Evolutionary conservation across 805 yeast species (phyloP).

Genomic region (Kuraishia piskuri): DNA sequence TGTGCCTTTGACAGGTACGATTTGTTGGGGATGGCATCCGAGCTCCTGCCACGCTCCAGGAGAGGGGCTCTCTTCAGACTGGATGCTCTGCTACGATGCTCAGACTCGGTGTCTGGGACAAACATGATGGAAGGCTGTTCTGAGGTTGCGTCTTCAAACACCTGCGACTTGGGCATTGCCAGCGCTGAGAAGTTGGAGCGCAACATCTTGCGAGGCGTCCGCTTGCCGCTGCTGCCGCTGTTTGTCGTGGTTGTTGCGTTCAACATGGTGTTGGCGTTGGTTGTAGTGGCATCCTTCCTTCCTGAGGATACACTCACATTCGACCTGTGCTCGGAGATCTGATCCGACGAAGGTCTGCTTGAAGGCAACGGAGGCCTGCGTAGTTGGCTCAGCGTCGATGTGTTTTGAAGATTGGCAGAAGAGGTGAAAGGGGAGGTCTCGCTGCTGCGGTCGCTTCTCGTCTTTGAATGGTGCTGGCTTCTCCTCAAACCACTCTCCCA

Average conservation of each 20-base stretch:
- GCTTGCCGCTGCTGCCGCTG: neutral
- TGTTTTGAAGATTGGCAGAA: neutral
- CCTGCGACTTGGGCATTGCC: conserved; percentile 59
- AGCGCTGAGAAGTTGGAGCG: conserved; percentile 65
- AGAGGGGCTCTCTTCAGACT: neutral
- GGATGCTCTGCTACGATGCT: neutral
- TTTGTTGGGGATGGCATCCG: neutral
- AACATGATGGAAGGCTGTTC: conserved; percentile 57
- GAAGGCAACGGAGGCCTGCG: conserved; percentile 15
- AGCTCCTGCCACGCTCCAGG: neutral
- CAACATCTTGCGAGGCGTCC: conserved; percentile 18
- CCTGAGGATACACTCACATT: neutral
- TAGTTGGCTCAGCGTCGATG: conserved; percentile 8
- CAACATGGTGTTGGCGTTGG: neutral
- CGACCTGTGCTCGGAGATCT: neutral
- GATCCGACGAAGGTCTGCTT: neutral
- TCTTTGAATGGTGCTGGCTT: neutral
- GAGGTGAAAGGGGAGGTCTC: neutral
- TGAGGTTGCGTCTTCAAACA: conserved; percentile 62
- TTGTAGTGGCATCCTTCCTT: neutral
- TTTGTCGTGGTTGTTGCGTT: neutral
- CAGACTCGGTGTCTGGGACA: conserved; percentile 34
- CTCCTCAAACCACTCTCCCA: neutral
- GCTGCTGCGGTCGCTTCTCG: neutral
- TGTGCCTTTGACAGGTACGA: neutral